Conservation (phyloP, 2,329 filamentous ascomycete genomes). For the Penicillium sp. region DNA sequence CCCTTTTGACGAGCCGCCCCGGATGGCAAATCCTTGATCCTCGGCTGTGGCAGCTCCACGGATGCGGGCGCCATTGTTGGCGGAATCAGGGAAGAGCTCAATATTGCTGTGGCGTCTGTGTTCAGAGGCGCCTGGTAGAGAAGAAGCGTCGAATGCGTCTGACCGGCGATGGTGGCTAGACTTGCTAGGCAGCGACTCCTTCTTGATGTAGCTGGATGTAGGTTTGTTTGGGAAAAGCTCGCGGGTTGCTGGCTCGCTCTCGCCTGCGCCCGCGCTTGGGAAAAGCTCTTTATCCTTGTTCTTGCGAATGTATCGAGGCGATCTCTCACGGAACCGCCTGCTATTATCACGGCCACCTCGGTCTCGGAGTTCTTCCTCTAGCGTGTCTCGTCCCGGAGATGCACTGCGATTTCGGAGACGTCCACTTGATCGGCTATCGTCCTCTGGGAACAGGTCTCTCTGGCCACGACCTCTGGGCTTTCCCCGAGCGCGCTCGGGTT, state of each 20-base stretch:
- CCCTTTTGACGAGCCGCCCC: slow-evolving; percentile 40
- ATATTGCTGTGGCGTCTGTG: slow-evolving; percentile 25
- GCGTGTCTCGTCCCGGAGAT: slow-evolving; percentile 49
- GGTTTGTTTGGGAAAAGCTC: slow-evolving; percentile 43
- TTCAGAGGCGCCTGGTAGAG: slow-evolving; percentile 25
- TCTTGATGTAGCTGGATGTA: slow-evolving; percentile 39
- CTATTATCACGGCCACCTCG: slow-evolving; percentile 31
- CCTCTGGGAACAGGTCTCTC: slow-evolving; percentile 35
- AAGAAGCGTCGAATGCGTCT: slow-evolving; percentile 45
- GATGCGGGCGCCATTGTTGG: slow-evolving; percentile 46
- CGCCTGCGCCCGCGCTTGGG: slow-evolving; percentile 29
- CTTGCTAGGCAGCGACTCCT: slow-evolving; percentile 53
- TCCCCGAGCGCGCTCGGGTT: slow-evolving; percentile 21
- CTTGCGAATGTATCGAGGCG: slow-evolving; percentile 28
- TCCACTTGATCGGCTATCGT: slow-evolving; percentile 31
- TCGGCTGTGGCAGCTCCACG: slow-evolving; percentile 52
- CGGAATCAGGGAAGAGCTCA: slow-evolving; percentile 35
- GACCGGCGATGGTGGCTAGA: slow-evolving; percentile 41
- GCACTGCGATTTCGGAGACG: slow-evolving; percentile 53
- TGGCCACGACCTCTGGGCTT: slow-evolving; percentile 25
- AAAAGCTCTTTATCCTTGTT: slow-evolving; percentile 54
- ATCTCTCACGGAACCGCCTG: slow-evolving; percentile 38
- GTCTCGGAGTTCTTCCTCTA: slow-evolving; percentile 35
- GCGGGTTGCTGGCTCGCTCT: slow-evolving; percentile 32
- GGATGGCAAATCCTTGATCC: slow-evolving; percentile 32